Conservation (phyloP, 2,329 filamentous ascomycete genomes). For the Cyphellophora europaea region DNA sequence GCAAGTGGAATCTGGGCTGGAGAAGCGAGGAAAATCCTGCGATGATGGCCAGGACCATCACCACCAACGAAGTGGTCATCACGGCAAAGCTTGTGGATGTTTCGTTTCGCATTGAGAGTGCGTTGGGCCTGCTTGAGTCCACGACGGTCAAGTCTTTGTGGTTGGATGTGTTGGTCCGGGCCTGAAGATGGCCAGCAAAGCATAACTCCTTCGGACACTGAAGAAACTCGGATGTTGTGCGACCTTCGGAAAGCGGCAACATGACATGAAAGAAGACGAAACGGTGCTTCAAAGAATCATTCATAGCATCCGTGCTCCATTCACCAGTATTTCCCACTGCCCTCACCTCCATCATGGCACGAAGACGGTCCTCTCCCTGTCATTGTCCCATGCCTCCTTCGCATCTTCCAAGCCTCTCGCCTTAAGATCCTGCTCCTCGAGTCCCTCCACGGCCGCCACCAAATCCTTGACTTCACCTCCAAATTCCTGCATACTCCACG, state of each 20-base stretch:
- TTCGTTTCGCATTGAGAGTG: conserved; percentile 32
- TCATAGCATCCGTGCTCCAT: too few relatives aligned
- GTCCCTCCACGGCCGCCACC: conserved; percentile 10
- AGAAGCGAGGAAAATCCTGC: conserved; percentile 13
- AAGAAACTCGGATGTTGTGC: too few relatives aligned
- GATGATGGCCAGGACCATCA: conserved; percentile 9
- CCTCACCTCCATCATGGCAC: too few relatives aligned
- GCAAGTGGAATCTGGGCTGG: conserved; percentile 24
- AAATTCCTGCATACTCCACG: conserved; percentile 30
- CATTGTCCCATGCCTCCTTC: conserved; percentile 21
- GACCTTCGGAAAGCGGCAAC: too few relatives aligned
- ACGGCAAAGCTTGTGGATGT: conserved; percentile 28
- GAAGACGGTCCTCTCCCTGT: conserved; percentile 20
- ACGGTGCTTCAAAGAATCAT: too few relatives aligned
- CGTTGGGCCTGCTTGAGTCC: conserved; percentile 36
- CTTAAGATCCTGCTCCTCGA: conserved; percentile 13
- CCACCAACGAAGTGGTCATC: conserved; percentile 21
- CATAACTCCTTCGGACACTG: too few relatives aligned
- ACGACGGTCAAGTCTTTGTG: conserved; percentile 25
- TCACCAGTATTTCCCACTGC: too few relatives aligned
- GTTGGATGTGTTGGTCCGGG: conserved; percentile 15
- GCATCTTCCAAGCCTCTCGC: conserved; percentile 14
- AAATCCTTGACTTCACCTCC: conserved; percentile 13
- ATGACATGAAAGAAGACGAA: too few relatives aligned
- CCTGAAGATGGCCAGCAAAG: neutral